Conservation (phyloP, 768 basidiomycete genomes). For the Podaxis mareebaensis region DNA sequence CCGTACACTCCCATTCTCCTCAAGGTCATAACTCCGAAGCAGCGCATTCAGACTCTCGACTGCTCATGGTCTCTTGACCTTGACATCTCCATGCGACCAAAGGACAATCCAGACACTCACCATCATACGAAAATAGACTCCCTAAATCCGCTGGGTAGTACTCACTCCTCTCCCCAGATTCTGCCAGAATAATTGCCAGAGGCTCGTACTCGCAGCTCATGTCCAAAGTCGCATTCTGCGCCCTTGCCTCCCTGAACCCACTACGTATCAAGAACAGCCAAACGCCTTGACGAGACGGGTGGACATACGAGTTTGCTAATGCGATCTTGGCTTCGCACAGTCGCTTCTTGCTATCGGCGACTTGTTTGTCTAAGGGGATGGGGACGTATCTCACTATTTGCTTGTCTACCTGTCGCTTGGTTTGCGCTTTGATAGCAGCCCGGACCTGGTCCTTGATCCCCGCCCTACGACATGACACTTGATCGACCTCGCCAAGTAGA, state of each 20-base stretch:
- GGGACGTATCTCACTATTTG: constrained; percentile 53
- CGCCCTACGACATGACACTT: constrained; percentile 22
- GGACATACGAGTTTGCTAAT: constrained; percentile 54
- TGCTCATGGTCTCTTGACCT: constrained; percentile 23
- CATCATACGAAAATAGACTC: constrained; percentile 51
- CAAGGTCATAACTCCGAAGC: constrained; percentile 50
- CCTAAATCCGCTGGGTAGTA: constrained; percentile 51
- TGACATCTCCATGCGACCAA: not conserved
- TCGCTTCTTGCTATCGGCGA: constrained; percentile 41
- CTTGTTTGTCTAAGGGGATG: constrained; percentile 45
- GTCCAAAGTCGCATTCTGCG: constrained; percentile 45
- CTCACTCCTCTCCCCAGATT: constrained; percentile 47
- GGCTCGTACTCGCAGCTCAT: constrained; percentile 42
- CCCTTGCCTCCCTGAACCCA: constrained; percentile 44
- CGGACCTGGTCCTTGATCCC: constrained; percentile 40
- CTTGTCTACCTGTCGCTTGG: constrained; percentile 43
- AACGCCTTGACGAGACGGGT: not conserved
- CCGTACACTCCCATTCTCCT: constrained; percentile 39
- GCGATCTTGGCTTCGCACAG: constrained; percentile 45
- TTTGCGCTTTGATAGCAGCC: constrained; percentile 42
- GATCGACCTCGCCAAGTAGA: not conserved
- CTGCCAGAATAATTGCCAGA: constrained; percentile 46
- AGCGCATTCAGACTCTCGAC: constrained; percentile 43
- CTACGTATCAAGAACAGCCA: not conserved
- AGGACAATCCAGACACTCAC: constrained; percentile 35